Percentiles rank a stretch among this genome's conserved stretches.
Conservation (phyloP, 768 basidiomycete genomes). For the Cyclocybe aegerita region DNA sequence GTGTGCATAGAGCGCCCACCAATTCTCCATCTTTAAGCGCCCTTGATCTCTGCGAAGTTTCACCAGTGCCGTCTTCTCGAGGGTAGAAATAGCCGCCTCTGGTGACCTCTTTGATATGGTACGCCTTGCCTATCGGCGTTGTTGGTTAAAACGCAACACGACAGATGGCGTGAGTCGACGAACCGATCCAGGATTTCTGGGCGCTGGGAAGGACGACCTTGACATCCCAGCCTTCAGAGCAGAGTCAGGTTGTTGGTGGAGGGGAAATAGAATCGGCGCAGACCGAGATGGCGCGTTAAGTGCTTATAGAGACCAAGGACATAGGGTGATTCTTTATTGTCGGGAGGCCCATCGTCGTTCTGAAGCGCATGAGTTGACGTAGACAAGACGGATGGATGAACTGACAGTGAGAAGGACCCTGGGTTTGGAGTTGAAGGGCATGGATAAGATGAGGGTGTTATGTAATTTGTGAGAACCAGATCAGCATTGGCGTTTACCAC, state of each 20-base stretch:
- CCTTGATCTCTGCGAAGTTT: conserved; percentile 58
- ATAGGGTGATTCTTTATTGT: conserved; percentile 65
- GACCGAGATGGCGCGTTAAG: conserved; percentile 61
- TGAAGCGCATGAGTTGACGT: conserved; percentile 20
- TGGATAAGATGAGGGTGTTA: neutral
- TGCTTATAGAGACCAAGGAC: conserved; percentile 68
- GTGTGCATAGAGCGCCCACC: conserved; percentile 26
- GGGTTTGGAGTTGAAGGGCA: conserved; percentile 15
- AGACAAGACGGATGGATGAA: neutral
- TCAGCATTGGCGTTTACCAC: conserved; percentile 1
- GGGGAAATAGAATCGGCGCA: neutral
- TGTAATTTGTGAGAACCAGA: neutral
- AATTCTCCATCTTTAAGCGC: conserved; percentile 75
- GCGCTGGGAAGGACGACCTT: conserved; percentile 78
- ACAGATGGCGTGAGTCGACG: conserved; percentile 10
- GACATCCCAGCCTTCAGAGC: conserved; percentile 67
- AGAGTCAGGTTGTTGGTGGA: no score
- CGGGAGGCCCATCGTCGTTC: conserved; percentile 88
- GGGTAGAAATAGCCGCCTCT: conserved; percentile 80
- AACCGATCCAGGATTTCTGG: conserved; percentile 90
- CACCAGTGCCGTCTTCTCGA: conserved; percentile 65
- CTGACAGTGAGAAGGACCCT: conserved; percentile 42
- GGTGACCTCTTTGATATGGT: conserved; percentile 73
- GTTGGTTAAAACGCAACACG: neutral
- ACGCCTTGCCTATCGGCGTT: conserved; percentile 65